These are phyloP conservation scores for Apophysomyces trapeziformis DNA, from an alignment of 371 early-diverging fungal species.

Conservation along the genomic window DNA sequence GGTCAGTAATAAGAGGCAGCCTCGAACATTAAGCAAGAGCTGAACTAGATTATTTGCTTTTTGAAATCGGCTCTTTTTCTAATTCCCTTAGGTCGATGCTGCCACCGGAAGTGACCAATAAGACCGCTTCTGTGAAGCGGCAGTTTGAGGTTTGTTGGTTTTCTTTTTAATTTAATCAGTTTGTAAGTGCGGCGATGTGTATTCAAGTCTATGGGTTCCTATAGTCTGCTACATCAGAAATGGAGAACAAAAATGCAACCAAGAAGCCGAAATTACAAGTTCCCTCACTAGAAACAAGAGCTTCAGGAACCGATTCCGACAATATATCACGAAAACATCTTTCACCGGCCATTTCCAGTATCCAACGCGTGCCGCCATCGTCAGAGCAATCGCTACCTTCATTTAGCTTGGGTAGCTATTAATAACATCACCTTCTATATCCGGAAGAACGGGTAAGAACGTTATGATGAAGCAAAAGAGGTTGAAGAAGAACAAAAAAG, in stretches of 20 bases:
- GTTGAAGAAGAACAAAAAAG: neutral
- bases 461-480: neutral
- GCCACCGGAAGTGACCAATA: neutral
- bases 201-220: neutral
- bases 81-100: neutral
- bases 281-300: neutral
- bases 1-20: neutral
- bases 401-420: neutral
- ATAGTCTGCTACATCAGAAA: neutral
- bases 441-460: constrained; percentile 3
- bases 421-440: neutral
- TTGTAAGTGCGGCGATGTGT: neutral
- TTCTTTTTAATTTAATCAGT: neutral
- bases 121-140: neutral
- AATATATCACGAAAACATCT: neutral
- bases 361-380: neutral
- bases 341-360: neutral
- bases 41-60: neutral
- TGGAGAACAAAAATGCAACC: neutral
- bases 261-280: neutral
- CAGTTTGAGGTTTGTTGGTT: neutral
- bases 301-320: neutral
- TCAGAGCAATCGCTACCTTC: neutral
- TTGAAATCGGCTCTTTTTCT: neutral
- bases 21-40: neutral